Percentiles rank a stretch among this genome's conserved stretches.
These are phyloP conservation scores for Xylaria arbuscula DNA, from an alignment of 2,329 filamentous ascomycete species.

Conservation along the genomic window DNA sequence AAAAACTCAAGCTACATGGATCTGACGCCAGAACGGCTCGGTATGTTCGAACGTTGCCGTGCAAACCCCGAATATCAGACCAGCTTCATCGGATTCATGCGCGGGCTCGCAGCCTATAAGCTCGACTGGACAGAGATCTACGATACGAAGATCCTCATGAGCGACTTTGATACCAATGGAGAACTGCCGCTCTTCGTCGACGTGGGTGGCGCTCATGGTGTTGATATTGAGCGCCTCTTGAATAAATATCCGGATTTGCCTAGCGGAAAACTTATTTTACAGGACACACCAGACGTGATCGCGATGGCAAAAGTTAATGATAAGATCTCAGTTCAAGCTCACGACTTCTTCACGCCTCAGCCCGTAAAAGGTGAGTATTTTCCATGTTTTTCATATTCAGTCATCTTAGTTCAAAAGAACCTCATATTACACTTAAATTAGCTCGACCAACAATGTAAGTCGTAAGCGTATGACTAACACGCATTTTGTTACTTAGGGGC, in stretches of 20 bases:
- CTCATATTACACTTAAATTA: neutral
- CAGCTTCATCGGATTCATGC: slow-evolving; percentile 53
- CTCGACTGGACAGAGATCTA: slow-evolving; percentile 52
- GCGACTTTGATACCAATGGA: slow-evolving; percentile 35
- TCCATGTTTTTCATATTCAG: too few species aligned
- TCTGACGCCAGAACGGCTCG: slow-evolving; percentile 39
- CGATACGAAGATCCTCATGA: slow-evolving; percentile 40
- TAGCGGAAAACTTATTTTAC: slow-evolving; percentile 50
- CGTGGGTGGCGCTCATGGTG: slow-evolving; percentile 54
- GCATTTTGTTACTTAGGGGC: slow-evolving; percentile 47
- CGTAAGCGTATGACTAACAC: neutral
- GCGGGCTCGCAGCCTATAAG: slow-evolving; percentile 50
- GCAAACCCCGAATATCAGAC: slow-evolving; percentile 46
- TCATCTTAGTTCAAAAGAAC: neutral
- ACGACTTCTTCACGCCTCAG: slow-evolving; percentile 41
- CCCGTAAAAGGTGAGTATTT: slow-evolving; percentile 38
- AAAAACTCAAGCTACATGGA: slow-evolving; percentile 42
- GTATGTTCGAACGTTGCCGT: slow-evolving; percentile 51
- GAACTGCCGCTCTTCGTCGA: slow-evolving; percentile 51
- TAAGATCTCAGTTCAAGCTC: slow-evolving; percentile 36
- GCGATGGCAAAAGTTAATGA: slow-evolving; percentile 42
- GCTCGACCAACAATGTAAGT: neutral
- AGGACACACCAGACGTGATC: slow-evolving; percentile 54
- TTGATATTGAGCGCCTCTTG: slow-evolving; percentile 51
- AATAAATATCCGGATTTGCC: slow-evolving; percentile 50